Base-by-base conservation (phyloP, 73 alveolate species). In the Halteria grandinella region DNA sequence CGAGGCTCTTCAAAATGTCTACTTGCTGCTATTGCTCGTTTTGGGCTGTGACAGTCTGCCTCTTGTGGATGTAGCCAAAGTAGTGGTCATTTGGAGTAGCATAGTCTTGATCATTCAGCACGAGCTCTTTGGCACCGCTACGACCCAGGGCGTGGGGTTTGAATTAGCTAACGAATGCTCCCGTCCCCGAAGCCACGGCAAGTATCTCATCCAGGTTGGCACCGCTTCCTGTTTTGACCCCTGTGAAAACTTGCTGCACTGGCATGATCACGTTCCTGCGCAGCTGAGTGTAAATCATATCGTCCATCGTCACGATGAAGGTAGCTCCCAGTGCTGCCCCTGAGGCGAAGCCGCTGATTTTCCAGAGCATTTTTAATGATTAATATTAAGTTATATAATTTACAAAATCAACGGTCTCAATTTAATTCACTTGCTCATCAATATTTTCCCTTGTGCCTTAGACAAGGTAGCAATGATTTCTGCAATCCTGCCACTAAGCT, bases 241-340 rank as follows among this genome's bases (percentile, higher is more conserved):
- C 41, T 39, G 5, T 3, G 27, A 10, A 62, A 17, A 62, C 27
- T 14, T 21, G 36, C 48, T 36, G 12, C 8, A 62, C 10, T 4
- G 78, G 78, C 10, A 2, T 1, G 14, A 62, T 17, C 2, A 62
- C 23, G 44, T 62, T 36, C 24, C 78, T 62, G n/a, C 60, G 8
- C 2, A 62, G 43, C 41, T 36, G 27, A 14, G 57, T 40, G 44
- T 39, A 62, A 3, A 62, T 36, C 6, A 62, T 40, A 41, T 62
- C 78, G 43, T 62, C 40, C 78, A 62, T 62, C n/a, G 32, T 39
- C 5, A 34, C 8, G 17, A 62, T 60, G 43, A 62, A 62, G 50
- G 43, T 11, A 47, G 57, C 41, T 4, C 50, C 17, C 41, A 41
- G 6, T 15, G 78, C 60, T 2, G 28, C 45, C 4, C 78, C 78